Evolutionary conservation across 768 basidiomycete species (phyloP).

Genomic region (Collybiopsis confluens): DNA sequence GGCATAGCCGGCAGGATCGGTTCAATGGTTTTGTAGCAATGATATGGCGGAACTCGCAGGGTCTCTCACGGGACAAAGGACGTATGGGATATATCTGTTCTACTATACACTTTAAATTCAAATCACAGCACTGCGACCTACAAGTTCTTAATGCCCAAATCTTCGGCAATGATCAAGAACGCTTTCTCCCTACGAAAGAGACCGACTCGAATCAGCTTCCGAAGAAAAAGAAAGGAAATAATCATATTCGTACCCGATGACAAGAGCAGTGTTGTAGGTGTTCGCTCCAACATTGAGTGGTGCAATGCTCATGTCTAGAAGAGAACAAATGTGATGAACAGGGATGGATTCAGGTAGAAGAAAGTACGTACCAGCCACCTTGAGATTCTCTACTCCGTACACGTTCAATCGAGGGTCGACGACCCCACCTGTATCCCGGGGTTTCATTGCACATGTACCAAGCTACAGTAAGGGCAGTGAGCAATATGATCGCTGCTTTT

Average conservation of each 20-base stretch:
- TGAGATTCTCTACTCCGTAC: constrained; percentile 38
- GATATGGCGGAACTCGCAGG: no score
- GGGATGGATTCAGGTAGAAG: constrained; percentile 14
- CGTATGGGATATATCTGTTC: no score
- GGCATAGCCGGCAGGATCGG: no score
- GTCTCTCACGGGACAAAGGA: no score
- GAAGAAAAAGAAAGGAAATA: no score
- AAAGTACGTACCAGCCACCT: constrained; percentile 31
- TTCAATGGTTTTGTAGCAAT: no score
- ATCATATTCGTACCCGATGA: constrained; percentile 30
- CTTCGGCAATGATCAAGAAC: constrained; percentile 36
- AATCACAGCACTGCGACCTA: no score
- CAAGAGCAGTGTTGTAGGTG: constrained; percentile 40
- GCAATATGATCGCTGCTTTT: neutral
- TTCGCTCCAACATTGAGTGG: constrained; percentile 20
- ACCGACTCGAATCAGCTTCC: no score
- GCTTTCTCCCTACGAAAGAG: constrained; percentile 42
- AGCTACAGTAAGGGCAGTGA: constrained; percentile 21
- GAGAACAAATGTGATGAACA: constrained; percentile 8
- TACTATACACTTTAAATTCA: no score
- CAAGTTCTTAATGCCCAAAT: constrained; percentile 25
- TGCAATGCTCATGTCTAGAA: constrained; percentile 1
- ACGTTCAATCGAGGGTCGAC: constrained; percentile 43
- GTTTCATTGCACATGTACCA: constrained; percentile 48
- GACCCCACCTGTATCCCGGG: constrained; percentile 38